These are phyloP conservation scores for Quercus alba DNA, from an alignment of 306 rosid species.

Conservation along the genomic window DNA sequence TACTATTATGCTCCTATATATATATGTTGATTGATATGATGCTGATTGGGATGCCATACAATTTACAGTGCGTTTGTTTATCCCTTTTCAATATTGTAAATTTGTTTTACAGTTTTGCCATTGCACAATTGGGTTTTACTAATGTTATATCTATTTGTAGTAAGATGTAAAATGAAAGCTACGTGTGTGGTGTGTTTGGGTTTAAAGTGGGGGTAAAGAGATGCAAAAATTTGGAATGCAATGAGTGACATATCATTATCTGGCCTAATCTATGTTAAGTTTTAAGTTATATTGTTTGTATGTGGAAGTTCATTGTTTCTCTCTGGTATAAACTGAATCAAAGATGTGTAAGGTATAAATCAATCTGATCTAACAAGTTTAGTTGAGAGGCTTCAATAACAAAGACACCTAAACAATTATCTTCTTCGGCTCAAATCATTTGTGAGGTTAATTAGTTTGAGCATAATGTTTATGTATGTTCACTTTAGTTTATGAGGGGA, in stretches of 20 bases:
- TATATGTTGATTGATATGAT: background rate
- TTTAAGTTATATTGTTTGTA: background rate
- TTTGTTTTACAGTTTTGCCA: background rate
- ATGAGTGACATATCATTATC: background rate
- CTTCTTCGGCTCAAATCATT: too few relatives aligned
- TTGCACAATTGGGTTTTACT: background rate
- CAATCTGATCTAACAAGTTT: background rate
- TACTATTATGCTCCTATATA: background rate
- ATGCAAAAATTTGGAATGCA: background rate
- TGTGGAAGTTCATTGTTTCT: background rate
- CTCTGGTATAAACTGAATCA: too few relatives aligned
- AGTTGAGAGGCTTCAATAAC: too few relatives aligned
- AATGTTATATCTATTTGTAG: background rate
- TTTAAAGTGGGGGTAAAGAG: background rate
- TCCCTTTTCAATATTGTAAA: background rate
- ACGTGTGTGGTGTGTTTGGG: background rate
- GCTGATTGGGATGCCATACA: background rate
- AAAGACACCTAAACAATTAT: too few relatives aligned
- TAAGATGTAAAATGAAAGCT: background rate
- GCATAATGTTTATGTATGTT: background rate
- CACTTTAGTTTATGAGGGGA: background rate
- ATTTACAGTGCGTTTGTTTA: background rate
- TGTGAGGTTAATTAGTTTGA: background rate
- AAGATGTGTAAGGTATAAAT: background rate
- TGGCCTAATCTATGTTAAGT: background rate